These are phyloP conservation scores for Parachaetomium inaequale DNA, from an alignment of 495 filamentous ascomycete species.

Conservation along the genomic window DNA sequence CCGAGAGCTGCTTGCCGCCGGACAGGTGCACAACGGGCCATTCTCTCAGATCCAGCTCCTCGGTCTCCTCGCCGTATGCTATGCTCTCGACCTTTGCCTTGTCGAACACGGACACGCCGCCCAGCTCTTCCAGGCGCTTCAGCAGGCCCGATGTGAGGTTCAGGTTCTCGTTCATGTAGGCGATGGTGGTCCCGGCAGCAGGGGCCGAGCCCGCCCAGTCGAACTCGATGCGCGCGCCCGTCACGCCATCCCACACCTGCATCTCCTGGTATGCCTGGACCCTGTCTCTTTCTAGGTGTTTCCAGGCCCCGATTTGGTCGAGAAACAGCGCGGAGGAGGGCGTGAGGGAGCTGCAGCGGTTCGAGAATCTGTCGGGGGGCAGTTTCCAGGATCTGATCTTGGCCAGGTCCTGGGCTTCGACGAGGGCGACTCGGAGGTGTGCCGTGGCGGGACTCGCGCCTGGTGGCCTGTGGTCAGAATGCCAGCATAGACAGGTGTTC, in stretches of 20 bases:
- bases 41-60: slow-evolving; percentile 69
- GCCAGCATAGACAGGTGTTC: neutral
- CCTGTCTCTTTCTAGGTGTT: slow-evolving; percentile 63
- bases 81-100: slow-evolving; percentile 74
- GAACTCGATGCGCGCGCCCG: slow-evolving; percentile 82
- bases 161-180: slow-evolving; percentile 93
- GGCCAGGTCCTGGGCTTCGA: slow-evolving; percentile 81
- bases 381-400: slow-evolving; percentile 62
- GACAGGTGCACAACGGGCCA: slow-evolving; percentile 81
- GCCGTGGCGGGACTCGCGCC: slow-evolving; percentile 69
- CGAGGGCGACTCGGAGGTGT: slow-evolving; percentile 75
- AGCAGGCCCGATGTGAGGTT: slow-evolving; percentile 80
- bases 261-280: slow-evolving; percentile 88
- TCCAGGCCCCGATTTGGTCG: slow-evolving; percentile 80
- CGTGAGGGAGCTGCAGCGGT: slow-evolving; percentile 91
- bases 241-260: slow-evolving; percentile 95
- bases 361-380: slow-evolving; percentile 71
- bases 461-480: slow-evolving; percentile 24
- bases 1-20: slow-evolving; percentile 59
- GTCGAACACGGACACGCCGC: slow-evolving; percentile 65
- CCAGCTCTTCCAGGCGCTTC: slow-evolving; percentile 62
- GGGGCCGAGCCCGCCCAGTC: slow-evolving; percentile 59
- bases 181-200: slow-evolving; percentile 57
- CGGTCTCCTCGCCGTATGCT: slow-evolving; percentile 63
- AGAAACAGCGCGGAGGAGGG: slow-evolving; percentile 73